Evolutionary conservation across 2,329 filamentous ascomycete genomes (phyloP), one percentile per base, ranked within the genome.

Genomic region (Pyricularia sp.): DNA sequence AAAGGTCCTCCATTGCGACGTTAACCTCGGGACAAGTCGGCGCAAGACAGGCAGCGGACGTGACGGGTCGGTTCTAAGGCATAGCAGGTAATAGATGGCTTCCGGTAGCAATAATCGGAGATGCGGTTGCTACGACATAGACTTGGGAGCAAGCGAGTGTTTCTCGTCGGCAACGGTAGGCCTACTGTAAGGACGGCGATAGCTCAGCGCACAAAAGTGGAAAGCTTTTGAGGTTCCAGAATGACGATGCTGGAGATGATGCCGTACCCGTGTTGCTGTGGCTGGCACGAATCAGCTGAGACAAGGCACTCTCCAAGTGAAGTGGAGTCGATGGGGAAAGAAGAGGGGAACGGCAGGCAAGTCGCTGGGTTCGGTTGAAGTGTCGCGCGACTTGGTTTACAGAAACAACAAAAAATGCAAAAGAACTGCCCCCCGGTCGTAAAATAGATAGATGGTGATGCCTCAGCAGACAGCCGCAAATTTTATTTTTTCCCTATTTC

Each of bases 1-100:
- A 90, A 77, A 94, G 86, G 76, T 90, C 90, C 70, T 92, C 90
- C 88, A 92, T 92, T 64, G 69, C 66, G 69, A 65, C 26, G 33
- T 26, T 28, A 63, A 63, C 59, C 59, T 63, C 64, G 23, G 58
- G 31, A 33, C 67, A 28, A 36, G 67, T 61, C 11, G 58, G 67
- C 67, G 67, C 67, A 64, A 64, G 59, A 64, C 30, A 64, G 9
- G 59, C 67, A 28, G 59, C 59, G 59, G 59, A 28, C 14, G 59
- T 63, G 12, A 63, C 23, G 9, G 59, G 12, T 28, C 26, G 26
- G 14, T 17, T 36, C 59, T 68, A 68, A 64, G 67, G 67, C 67
- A 68, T 68, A 68, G 66, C 66, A 68, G 17, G 50, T 25, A 25
- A 25, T 30, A 36, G 28, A 65, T 28, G 25, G 59, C 59, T 28